Conservation (phyloP, 768 basidiomycete genomes). For the Mycena epipterygia region DNA sequence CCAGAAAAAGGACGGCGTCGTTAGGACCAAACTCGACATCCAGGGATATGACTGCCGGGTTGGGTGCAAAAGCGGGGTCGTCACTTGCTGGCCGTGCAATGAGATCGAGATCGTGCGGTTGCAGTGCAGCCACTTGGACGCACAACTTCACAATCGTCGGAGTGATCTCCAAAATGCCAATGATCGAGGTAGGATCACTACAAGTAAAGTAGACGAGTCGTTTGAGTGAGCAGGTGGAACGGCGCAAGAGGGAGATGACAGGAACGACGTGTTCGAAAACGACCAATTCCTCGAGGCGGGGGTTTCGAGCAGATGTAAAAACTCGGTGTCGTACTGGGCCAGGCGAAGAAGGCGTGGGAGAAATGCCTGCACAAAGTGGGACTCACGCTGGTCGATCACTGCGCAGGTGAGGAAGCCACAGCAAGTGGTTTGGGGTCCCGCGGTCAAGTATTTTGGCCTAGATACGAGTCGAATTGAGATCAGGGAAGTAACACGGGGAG, state of each 20-base stretch:
- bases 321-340: not conserved
- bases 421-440: not conserved
- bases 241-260: not conserved
- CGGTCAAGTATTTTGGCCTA: conserved; percentile 1
- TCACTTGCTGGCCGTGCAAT: not conserved
- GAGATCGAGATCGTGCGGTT: not conserved
- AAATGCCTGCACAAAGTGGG: not conserved
- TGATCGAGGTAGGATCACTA: not conserved
- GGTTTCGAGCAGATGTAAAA: not conserved
- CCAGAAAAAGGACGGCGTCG: not conserved
- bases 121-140: no score
- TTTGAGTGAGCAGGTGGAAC: not conserved
- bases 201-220: not conserved
- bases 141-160: conserved; percentile 1
- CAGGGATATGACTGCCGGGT: not conserved
- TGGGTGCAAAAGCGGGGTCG: not conserved
- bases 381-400: not conserved
- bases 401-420: not conserved
- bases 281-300: conserved; percentile 4
- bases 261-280: not conserved
- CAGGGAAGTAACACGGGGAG: not conserved
- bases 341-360: not conserved
- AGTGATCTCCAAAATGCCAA: not conserved
- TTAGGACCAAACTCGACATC: not conserved
- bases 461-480: not conserved